These are phyloP conservation scores for Cyberlindnera maritima DNA, from an alignment of 805 yeast species.

Conservation along the genomic window DNA sequence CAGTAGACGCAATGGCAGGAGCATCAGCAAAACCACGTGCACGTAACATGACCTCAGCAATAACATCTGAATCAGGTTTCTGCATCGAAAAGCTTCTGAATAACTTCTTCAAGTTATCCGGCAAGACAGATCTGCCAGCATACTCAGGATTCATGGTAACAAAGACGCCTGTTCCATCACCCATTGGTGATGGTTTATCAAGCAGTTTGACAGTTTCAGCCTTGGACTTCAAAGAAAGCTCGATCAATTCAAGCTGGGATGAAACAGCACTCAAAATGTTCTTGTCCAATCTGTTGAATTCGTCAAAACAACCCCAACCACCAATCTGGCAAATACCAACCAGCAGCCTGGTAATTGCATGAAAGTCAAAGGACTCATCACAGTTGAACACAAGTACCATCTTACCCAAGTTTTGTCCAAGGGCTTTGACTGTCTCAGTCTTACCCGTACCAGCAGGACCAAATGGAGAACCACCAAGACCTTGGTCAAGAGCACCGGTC, in stretches of 20 bases:
- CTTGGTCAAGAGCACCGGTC: constrained; percentile 70
- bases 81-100: constrained; percentile 76
- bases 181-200: constrained; percentile 38
- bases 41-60: constrained; percentile 67
- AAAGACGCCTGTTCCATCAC: constrained; percentile 64
- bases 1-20: constrained; percentile 37
- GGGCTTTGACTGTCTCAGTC: constrained; percentile 84
- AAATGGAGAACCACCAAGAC: constrained; percentile 83
- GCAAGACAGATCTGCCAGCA: constrained; percentile 76
- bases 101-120: constrained; percentile 79
- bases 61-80: constrained; percentile 64
- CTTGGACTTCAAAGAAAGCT: constrained; percentile 42
- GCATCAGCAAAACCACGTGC: constrained; percentile 68
- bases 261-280: constrained; percentile 81
- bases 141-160: constrained; percentile 91
- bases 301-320: constrained; percentile 96
- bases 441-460: constrained; percentile 99
- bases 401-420: constrained; percentile 76
- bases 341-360: constrained; percentile 72
- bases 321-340: constrained; percentile 80
- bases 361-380: constrained; percentile 84
- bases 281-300: constrained; percentile 77
- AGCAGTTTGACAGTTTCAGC: constrained; percentile 36
- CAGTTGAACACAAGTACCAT: constrained; percentile 87
- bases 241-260: constrained; percentile 72